Conservation (phyloP, 768 basidiomycete species). For the Myochromella boudieri region DNA sequence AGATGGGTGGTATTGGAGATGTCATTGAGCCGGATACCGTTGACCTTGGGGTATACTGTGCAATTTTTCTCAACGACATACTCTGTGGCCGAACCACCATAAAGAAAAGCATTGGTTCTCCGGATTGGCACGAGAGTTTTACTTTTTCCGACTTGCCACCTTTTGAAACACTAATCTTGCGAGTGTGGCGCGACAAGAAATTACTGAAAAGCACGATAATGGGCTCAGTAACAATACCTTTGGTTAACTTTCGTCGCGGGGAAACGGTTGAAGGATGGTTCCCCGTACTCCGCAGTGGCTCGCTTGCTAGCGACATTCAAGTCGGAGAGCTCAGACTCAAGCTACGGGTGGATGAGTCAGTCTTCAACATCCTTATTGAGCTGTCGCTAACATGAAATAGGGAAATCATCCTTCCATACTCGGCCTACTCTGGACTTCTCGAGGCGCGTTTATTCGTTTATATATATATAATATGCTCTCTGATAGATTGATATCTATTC, state of each 20-base stretch:
- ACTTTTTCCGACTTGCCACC: constrained; percentile 74
- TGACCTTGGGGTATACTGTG: constrained; percentile 76
- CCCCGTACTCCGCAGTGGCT: constrained; percentile 59
- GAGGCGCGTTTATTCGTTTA: constrained; percentile 39
- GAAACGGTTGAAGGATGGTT: constrained; percentile 85
- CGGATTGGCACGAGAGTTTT: constrained; percentile 86
- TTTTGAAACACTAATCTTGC: constrained; percentile 67
- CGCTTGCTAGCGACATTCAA: constrained; percentile 51
- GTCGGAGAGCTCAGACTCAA: constrained; percentile 77
- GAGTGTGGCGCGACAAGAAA: constrained; percentile 71
- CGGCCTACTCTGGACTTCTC: constrained; percentile 60
- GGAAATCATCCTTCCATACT: constrained; percentile 76
- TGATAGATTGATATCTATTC: not conserved
- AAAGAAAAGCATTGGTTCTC: constrained; percentile 62
- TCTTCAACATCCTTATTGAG: constrained; percentile 11
- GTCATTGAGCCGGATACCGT: constrained; percentile 46
- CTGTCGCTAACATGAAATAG: constrained; percentile 33
- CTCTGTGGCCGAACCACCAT: constrained; percentile 74
- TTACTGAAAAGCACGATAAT: constrained; percentile 52
- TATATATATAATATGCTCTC: not conserved
- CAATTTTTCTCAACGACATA: constrained; percentile 68
- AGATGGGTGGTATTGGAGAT: constrained; percentile 30
- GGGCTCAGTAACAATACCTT: constrained; percentile 63
- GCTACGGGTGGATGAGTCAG: constrained; percentile 74
- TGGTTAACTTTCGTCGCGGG: constrained; percentile 71